Conservation (phyloP, 139 green algal genomes). For the Picochlorum sp. region DNA sequence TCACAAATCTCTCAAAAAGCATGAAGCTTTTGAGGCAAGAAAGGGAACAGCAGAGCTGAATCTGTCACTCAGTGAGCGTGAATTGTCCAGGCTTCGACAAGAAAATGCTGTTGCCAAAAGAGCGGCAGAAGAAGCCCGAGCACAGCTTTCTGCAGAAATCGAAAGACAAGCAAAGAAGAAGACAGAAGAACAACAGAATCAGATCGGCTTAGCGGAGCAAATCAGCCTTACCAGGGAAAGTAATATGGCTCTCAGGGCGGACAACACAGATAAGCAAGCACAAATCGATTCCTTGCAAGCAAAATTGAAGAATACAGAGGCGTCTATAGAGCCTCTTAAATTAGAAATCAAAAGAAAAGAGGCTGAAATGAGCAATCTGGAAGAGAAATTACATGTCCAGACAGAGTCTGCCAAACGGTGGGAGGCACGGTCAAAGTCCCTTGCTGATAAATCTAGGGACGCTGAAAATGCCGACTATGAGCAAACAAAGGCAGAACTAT, state of each 20-base stretch:
- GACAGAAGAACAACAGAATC: conserved; percentile 23
- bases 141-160: conserved; percentile 23
- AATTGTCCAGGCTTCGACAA: conserved; percentile 25
- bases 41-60: conserved; percentile 34
- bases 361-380: conserved; percentile 12
- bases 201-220: conserved; percentile 31
- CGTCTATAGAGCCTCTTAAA: conserved; percentile 16
- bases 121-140: conserved; percentile 26
- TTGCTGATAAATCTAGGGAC: conserved; percentile 40
- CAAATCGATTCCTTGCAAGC: background rate
- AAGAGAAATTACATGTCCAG: conserved; percentile 17
- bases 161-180: conserved; percentile 20
- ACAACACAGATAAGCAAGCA: conserved; percentile 7
- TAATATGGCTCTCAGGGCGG: conserved; percentile 34
- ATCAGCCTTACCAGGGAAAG: conserved; percentile 44
- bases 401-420: conserved; percentile 26
- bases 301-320: conserved; percentile 9
- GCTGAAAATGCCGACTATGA: conserved; percentile 41
- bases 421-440: conserved; percentile 33
- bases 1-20: conserved; percentile 25
- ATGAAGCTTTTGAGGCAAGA: conserved; percentile 38
- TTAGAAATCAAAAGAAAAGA: conserved; percentile 13
- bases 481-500: conserved; percentile 28
- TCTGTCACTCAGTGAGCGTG: conserved; percentile 34
- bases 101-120: conserved; percentile 18